Evolutionary conservation across 2,329 filamentous ascomycete species (phyloP).

Genomic region (Periconia macrospinosa): DNA sequence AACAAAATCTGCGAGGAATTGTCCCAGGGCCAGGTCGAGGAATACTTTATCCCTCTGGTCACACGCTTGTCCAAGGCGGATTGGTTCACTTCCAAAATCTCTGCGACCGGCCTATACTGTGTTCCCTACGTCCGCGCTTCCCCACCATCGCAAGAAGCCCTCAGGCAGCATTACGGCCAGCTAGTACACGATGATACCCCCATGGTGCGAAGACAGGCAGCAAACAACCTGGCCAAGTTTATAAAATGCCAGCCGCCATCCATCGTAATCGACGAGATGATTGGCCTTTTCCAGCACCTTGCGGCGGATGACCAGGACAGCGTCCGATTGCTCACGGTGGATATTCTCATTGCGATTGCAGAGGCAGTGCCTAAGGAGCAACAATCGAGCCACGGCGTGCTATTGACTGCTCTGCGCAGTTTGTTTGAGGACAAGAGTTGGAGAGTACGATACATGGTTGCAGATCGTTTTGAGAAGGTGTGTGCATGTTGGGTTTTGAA

Average conservation of each 20-base stretch:
- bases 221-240: constrained; percentile 95
- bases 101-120: constrained; percentile 92
- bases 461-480: constrained; percentile 96
- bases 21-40: constrained; percentile 89
- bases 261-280: constrained; percentile 97
- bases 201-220: constrained; percentile 96
- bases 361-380: constrained; percentile 98
- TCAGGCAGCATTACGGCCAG: constrained; percentile 87
- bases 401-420: constrained; percentile 86
- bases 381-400: constrained; percentile 90
- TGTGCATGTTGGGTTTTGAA: constrained; percentile 3
- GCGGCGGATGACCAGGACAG: constrained; percentile 97
- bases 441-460: constrained; percentile 99
- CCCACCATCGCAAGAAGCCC: constrained; percentile 81
- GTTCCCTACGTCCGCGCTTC: constrained; percentile 91
- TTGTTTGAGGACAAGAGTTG: constrained; percentile 99
- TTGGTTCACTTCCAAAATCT: constrained; percentile 99
- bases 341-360: constrained; percentile 93
- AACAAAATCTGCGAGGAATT: constrained; percentile 98
- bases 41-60: constrained; percentile 94
- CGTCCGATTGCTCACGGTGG: constrained; percentile 91
- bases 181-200: constrained; percentile 98
- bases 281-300: constrained; percentile 96
- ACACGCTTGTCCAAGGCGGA: constrained; percentile 97
- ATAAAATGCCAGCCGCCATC: constrained; percentile 93